Conservation (phyloP, 306 rosid genomes). For the Oxytropis ochrocephala region DNA sequence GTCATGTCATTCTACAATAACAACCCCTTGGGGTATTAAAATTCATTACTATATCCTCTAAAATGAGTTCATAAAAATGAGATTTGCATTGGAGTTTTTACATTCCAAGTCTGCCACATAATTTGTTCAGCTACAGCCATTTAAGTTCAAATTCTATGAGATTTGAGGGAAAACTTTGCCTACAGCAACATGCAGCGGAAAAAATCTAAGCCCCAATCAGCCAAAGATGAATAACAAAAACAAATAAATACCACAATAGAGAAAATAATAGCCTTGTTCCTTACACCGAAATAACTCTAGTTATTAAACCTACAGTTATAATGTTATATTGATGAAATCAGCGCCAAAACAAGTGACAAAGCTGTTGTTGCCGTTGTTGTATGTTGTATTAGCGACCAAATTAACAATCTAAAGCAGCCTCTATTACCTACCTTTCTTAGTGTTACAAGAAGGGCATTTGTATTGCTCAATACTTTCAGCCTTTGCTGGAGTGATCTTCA, state of each 20-base stretch:
- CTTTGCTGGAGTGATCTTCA: background rate
- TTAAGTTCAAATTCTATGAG: background rate
- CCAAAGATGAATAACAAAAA: background rate
- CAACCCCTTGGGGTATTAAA: too few relatives aligned
- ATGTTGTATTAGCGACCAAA: background rate
- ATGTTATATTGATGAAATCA: background rate
- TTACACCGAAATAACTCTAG: background rate
- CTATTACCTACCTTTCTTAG: conserved; percentile 25
- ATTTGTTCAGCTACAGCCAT: background rate
- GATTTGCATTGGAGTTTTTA: background rate
- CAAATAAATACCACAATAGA: background rate
- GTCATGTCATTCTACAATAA: too few relatives aligned
- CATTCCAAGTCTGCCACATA: background rate
- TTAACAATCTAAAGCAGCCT: background rate
- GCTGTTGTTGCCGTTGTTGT: background rate
- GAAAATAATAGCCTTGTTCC: background rate
- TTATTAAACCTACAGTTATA: background rate
- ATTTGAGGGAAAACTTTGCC: background rate
- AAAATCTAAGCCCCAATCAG: background rate
- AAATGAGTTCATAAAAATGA: too few relatives aligned
- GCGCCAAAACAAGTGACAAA: background rate
- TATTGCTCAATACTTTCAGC: background rate
- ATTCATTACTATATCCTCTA: too few relatives aligned
- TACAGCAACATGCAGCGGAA: background rate
- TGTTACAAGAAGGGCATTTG: background rate